Evolutionary conservation across 2,329 filamentous ascomycete species (phyloP), one percentile per base, ranked within the genome.

Genomic region (Pleurostoma richardsiae): DNA sequence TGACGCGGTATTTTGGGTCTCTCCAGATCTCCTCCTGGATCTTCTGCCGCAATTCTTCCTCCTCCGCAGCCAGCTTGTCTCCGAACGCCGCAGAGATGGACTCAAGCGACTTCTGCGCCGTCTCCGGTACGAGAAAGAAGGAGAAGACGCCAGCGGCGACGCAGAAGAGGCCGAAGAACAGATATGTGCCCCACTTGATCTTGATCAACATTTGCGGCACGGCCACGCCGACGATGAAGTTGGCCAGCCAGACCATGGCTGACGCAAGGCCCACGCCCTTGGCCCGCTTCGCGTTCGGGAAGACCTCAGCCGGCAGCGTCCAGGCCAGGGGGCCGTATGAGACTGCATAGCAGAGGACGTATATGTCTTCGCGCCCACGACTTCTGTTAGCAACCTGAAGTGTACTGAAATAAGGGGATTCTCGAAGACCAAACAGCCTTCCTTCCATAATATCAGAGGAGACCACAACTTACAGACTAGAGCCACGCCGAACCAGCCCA

Each of bases 121-220:
- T 79, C 52, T 79, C 75, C 0, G 73, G 74, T 0, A 78, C 72
- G 45, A 73, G 70, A 49, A 73, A 63, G 46, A 55, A 70, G 0
- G 71, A 66, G 68, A 74, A 82, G 1, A 73, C 48, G 6, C 72
- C 61, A 0, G 73, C 70, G 4, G 80, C 58, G 1, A 75, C 55
- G 49, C 73, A 76, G 50, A 80, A 80, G 3, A 70, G 65, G 0
- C 73, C 77, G 43, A 79, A 80, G 62, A 81, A 80, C 6, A 77
- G 62, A 47, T 79, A 80, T 0, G 69, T 69, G 2, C 70, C 69
- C 49, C 62, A 73, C 2, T 64, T 65, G 1, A 73, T 77, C 39
- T 73, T 70, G 45, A 76, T 62, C 5, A 81, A 66, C 40, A 82
- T 68, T 2, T 74, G 72, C 0, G 77, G 79, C 0, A 76, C 79